Evolutionary conservation across 305 asterid species (phyloP).

Genomic region (Fraxinus velutina): DNA sequence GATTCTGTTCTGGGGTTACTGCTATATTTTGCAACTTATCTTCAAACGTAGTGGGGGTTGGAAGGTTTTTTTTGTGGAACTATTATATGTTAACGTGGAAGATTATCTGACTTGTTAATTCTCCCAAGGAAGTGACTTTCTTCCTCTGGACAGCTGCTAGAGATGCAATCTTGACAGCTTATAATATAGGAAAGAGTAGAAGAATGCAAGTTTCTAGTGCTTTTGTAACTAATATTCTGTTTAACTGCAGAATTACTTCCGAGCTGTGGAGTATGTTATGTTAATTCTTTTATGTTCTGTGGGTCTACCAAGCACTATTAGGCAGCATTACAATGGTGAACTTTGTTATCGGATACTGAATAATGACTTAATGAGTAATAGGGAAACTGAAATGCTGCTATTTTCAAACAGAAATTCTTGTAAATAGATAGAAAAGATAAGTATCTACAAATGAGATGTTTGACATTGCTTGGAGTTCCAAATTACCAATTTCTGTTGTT

Average conservation of each 20-base stretch:
- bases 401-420: neutral
- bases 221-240: neutral
- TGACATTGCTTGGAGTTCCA: neutral
- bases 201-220: neutral
- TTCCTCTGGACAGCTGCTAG: neutral
- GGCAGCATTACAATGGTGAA: neutral
- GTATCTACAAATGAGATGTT: neutral
- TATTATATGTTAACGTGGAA: neutral
- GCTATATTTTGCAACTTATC: neutral
- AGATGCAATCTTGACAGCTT: neutral
- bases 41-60: neutral
- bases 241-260: neutral
- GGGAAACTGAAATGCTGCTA: neutral
- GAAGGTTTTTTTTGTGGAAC: neutral
- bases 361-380: neutral
- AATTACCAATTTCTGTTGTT: constrained; percentile 1
- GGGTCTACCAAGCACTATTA: neutral
- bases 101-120: neutral
- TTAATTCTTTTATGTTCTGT: neutral
- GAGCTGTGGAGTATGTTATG: neutral
- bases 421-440: neutral
- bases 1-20: neutral
- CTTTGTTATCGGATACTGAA: neutral
- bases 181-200: neutral
- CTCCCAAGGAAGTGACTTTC: neutral